A percentile compares a stretch with the other conserved stretches of the same genome.
These are phyloP conservation scores for Biscutella laevigata DNA, from an alignment of 441 rosid species.

Conservation along the genomic window DNA sequence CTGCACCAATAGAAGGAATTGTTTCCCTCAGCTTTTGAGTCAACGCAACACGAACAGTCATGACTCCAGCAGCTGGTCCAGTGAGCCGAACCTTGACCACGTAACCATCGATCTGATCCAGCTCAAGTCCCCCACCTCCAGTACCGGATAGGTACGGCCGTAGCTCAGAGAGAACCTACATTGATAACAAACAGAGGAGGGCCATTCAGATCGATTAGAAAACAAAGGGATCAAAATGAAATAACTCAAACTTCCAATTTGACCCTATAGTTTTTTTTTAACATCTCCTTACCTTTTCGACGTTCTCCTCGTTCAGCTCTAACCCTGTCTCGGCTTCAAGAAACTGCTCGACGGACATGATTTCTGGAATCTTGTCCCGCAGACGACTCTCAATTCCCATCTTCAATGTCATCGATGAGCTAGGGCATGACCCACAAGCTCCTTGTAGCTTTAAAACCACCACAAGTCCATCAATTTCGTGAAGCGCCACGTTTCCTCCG, in stretches of 20 bases:
- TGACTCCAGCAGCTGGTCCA: conserved; percentile 64
- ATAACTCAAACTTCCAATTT: background rate
- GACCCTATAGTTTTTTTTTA: background rate
- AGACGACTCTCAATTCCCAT: conserved; percentile 70
- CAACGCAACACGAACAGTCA: conserved; percentile 64
- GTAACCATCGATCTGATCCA: conserved; percentile 44
- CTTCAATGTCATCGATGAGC: conserved; percentile 65
- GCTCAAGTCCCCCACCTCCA: conserved; percentile 57
- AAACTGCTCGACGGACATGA: conserved; percentile 59
- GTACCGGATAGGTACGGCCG: conserved; percentile 65
- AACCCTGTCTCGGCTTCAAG: conserved; percentile 50
- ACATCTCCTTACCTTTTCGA: conserved; percentile 46
- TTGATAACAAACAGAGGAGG: background rate
- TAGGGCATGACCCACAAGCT: conserved; percentile 75
- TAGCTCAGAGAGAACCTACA: conserved; percentile 56
- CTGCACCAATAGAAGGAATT: conserved; percentile 52
- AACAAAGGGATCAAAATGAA: background rate
- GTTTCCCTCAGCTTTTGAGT: conserved; percentile 62
- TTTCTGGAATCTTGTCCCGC: conserved; percentile 61
- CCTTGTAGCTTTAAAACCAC: conserved; percentile 65
- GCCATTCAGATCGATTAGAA: background rate
- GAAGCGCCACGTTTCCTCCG: conserved; percentile 68
- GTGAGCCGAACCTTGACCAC: conserved; percentile 49
- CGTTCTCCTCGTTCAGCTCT: conserved; percentile 46
- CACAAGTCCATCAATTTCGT: conserved; percentile 64